Conservation (phyloP, 352 stramenopile species). For the Phytophthora rubi region DNA sequence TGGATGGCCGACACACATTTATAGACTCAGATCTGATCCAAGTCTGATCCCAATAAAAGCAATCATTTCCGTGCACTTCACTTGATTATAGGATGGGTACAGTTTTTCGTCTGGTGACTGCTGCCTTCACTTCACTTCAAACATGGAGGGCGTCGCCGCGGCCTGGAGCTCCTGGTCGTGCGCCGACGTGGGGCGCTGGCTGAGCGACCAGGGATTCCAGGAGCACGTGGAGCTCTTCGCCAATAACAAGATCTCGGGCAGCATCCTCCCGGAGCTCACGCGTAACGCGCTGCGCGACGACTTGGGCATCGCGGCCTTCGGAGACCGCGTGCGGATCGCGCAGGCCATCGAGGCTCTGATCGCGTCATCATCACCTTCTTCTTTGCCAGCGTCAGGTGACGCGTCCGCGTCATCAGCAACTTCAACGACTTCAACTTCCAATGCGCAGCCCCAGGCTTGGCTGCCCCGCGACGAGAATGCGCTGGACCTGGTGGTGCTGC, state of each 20-base stretch:
- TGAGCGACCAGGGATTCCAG: constrained; percentile 35
- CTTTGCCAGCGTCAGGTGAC: background rate
- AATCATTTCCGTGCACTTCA: constrained; percentile 11
- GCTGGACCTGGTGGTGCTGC: constrained; percentile 81
- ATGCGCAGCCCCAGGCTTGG: background rate
- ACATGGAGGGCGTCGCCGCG: constrained; percentile 20
- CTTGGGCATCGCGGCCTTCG: constrained; percentile 65
- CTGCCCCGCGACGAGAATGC: constrained; percentile 49
- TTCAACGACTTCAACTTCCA: constrained; percentile 4
- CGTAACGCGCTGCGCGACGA: constrained; percentile 72
- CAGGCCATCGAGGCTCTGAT: constrained; percentile 63
- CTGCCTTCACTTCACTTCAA: constrained; percentile 19
- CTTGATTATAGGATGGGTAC: background rate
- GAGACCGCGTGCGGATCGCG: constrained; percentile 63
- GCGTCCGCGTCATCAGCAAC: background rate
- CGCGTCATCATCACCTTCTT: constrained; percentile 1
- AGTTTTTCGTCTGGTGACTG: background rate
- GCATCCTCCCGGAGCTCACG: constrained; percentile 66
- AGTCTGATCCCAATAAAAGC: constrained; percentile 18
- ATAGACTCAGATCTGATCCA: constrained; percentile 27
- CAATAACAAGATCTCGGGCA: constrained; percentile 61
- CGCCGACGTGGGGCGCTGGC: constrained; percentile 48
- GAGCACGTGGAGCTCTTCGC: constrained; percentile 53
- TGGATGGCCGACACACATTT: background rate
- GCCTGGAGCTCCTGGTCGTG: constrained; percentile 47